Base-by-base conservation (phyloP, 1,139 yeast species). In the Torulaspora globosa region DNA sequence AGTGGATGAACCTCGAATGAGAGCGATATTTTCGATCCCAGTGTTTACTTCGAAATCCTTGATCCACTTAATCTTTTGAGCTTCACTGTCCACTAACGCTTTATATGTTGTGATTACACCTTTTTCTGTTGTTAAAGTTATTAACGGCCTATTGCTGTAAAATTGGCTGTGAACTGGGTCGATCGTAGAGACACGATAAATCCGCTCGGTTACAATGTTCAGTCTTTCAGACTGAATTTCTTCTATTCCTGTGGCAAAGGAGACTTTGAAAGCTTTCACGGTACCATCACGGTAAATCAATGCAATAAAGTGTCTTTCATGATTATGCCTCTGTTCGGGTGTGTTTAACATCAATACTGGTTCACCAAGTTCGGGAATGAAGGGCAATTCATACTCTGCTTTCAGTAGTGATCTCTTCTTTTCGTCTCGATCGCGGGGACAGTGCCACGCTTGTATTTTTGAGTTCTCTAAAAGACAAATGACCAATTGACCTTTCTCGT, bases 1-100 rank as follows among this genome's bases (percentile, higher is more conserved):
- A 16, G 84, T 78, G 0, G 92, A 80, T 0, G 96, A 84, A 0
- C 89, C 95, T 43, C 83, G 79, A 1, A 87, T 72, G 41, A 71
- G 71, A 10, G 76, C 66, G 1, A 84, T 76, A 34, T 75, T 68
- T 2, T 51, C 42, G 3, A 85, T 72, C 24, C 80, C 81, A 0
- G 96, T 84, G 36, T 73, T 70, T 9, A 85, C 61, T 8, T 60
- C 67, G 10, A 68, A 62, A 3, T 72, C 71, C 27, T 76, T 71
- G 2, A 69, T 65, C 95, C 95, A 87, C 7, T 53, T 48, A 3
- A 79, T 53, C 21, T 36, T 44, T 28, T 48, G 51, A 12, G 49
- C 48, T 2, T 58, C 50, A 12, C 55, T 49, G 9, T 60, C 58
- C 4, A 70, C 60, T 9, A 59, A 50, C 0, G 77, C 74, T 9